Evolutionary conservation across 73 alveolate species (phyloP).

Genomic region (Breviolum minutum): DNA sequence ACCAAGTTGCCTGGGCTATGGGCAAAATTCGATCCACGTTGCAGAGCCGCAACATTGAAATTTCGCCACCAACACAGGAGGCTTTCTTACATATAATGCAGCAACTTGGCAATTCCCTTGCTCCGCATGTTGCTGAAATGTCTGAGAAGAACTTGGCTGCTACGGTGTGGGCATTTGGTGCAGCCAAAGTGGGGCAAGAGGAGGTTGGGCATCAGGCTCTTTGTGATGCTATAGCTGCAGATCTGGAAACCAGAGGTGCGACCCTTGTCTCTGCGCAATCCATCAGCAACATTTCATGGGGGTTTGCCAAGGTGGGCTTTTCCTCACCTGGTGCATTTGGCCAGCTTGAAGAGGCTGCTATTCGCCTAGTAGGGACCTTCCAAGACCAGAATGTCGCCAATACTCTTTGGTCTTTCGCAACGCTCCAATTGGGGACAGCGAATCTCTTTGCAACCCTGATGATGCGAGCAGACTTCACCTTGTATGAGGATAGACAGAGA

Average conservation of each 20-base stretch:
- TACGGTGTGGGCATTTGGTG: background rate
- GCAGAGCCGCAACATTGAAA: no score
- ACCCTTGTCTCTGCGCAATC: background rate
- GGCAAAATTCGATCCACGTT: background rate
- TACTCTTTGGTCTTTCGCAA: background rate
- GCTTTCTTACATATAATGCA: no score
- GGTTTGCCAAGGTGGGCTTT: no score
- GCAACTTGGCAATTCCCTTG: background rate
- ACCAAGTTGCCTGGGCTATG: background rate
- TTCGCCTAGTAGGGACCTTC: background rate
- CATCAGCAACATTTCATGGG: no score
- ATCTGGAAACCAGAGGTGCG: background rate
- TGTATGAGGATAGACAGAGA: background rate
- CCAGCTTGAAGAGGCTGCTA: background rate
- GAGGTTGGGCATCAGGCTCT: background rate
- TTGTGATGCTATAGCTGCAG: background rate
- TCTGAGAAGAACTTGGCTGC: no score
- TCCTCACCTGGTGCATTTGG: no score
- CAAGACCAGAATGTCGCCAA: background rate
- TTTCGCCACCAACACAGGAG: background rate
- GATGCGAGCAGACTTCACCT: background rate
- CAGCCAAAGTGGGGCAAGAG: background rate
- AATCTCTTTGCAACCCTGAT: background rate
- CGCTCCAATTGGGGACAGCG: background rate
- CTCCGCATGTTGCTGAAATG: no score